Base-by-base conservation (phyloP, 2,329 filamentous ascomycete genomes). In the Biscogniauxia sp. region DNA sequence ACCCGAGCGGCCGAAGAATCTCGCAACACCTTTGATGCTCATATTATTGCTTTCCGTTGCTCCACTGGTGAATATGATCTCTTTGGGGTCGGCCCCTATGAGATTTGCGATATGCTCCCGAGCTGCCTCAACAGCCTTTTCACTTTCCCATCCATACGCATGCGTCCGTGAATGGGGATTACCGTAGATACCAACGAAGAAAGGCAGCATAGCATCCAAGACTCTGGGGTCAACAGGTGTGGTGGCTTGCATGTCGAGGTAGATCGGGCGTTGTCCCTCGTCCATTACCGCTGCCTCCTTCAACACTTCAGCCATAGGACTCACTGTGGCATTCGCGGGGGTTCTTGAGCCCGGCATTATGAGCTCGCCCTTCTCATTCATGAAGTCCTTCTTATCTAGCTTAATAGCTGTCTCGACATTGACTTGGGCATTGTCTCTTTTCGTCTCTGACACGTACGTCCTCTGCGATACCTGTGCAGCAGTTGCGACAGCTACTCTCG, bases 41-140 rank as follows among this genome's bases (percentile, higher is more conserved):
- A 99, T 99, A 73, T 99, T 99, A 79, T 99, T 99, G 74, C 93
- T 97, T 80, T 99, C 95, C 0, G 95, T 99, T 17, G 95, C 95
- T 58, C 95, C 95, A 71, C 93, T 97, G 6, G 95, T 99, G 79
- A 99, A 98, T 70, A 99, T 96, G 67, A 99, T 98, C 75, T 99
- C 95, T 78, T 99, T 99, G 5, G 95, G 82, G 74, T 99, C 93
- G 26, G 95, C 95, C 25, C 94, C 94, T 67, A 99, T 95, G 58
- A 99, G 84, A 49, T 83, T 84, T 2, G 95, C 95, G 66, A 98
- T 84, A 72, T 98, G 86, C 69, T 85, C 84, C 70, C 95, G 87
- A 51, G 95, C 93, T 64, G 92, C 84, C 75, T 99, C 95, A 20
- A 96, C 89, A 0, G 91, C 94, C 78, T 93, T 92, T 73, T 99